Evolutionary conservation across 2,329 filamentous ascomycete species (phyloP), one percentile per base, ranked within the genome.

Genomic region (Colletotrichum simmondsii): DNA sequence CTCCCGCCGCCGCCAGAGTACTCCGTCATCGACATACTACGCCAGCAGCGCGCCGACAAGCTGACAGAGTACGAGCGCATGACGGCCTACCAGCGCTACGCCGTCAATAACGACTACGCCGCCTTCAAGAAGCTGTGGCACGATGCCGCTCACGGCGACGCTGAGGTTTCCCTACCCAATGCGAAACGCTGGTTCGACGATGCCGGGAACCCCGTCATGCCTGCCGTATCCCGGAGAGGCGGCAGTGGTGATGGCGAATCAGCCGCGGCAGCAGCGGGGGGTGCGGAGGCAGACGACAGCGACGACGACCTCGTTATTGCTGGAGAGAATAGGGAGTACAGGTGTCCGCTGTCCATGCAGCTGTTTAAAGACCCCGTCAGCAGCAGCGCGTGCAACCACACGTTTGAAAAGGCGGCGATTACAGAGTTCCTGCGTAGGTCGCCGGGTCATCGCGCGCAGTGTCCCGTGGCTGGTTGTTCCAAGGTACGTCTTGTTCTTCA

Each of bases 301-400:
- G 92, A 93, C 67, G 92, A 93, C 24, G 93, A 95, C 54, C 85
- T 95, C 28, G 88, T 92, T 1, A 88, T 95, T 35, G 87, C 89
- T 32, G 86, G 89, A 61, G 90, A 91, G 74, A 88, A 87, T 5
- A 86, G 91, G 65, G 92, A 90, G 79, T 89, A 92, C 37, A 92
- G 90, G 76, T 95, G 93, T 77, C 92, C 93, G 0, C 80, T 95
- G 24, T 93, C 92, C 0, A 84, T 95, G 75, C 85, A 85, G 64
- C 84, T 88, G 57, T 91, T 94, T 84, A 83, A 85, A 54, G 87
- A 94, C 65, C 93, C 93, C 0, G 91, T 90, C 77, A 93, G 89
- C 68, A 93, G 90, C 76, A 83, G 79, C 16, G 89, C 89, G 75
- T 95, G 93, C 84, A 91, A 89, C 68, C 93, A 95, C 80, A 91